phyloP scores from a whole-genome alignment of 2,329 filamentous ascomycete genomes.

The Camptophora hylomeconis region DNA sequence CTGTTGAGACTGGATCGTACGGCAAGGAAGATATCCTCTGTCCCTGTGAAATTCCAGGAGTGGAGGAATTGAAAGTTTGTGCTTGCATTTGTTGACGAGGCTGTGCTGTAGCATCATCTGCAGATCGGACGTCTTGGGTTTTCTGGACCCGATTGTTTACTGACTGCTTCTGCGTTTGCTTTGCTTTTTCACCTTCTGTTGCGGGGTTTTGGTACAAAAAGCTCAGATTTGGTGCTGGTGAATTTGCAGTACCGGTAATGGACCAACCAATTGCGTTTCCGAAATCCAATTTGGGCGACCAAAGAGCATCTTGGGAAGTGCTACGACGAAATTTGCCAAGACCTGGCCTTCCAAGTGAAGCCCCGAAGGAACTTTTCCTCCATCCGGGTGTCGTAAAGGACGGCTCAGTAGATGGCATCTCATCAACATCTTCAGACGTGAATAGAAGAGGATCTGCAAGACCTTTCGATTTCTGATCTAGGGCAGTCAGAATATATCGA shows the following conservation, averaged over 20 bases:
- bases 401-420: slow-evolving; percentile 38
- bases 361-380: slow-evolving; percentile 25
- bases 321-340: slow-evolving; percentile 17
- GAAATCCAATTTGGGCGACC: slow-evolving; percentile 36
- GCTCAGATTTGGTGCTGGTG: slow-evolving; percentile 69
- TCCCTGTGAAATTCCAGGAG: slow-evolving; percentile 13
- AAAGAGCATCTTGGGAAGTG: slow-evolving; percentile 19
- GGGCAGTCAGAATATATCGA: slow-evolving; percentile 71
- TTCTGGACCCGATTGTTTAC: no score
- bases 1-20: slow-evolving; percentile 23
- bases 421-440: slow-evolving; percentile 62
- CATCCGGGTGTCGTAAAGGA: slow-evolving; percentile 39
- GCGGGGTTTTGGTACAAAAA: slow-evolving; percentile 55
- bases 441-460: slow-evolving; percentile 62
- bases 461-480: slow-evolving; percentile 79
- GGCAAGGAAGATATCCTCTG: slow-evolving; percentile 23
- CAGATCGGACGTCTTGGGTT: no score
- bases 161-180: slow-evolving; percentile 1
- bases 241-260: slow-evolving; percentile 76
- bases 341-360: slow-evolving; percentile 17
- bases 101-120: background rate
- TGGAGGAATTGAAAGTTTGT: background rate
- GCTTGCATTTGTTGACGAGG: background rate
- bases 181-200: slow-evolving; percentile 4
- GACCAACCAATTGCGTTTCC: slow-evolving; percentile 66